Percentiles rank a stretch among this genome's conserved stretches.
phyloP scores from a whole-genome alignment of 192 early-diverging fungal genomes.

The Piromyces finnis region DNA sequence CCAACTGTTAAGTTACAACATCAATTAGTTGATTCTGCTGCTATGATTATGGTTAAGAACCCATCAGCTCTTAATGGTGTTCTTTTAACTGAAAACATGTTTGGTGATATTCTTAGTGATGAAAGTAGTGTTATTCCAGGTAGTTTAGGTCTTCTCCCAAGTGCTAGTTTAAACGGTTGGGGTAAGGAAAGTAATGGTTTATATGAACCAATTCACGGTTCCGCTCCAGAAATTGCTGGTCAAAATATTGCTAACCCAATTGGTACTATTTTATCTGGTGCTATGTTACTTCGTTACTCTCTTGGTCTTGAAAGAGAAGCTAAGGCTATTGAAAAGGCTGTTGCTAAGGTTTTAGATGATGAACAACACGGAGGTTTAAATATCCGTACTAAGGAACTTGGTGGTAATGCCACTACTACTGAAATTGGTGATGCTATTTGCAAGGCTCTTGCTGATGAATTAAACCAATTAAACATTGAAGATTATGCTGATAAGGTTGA shows the following conservation, averaged over 20 bases:
- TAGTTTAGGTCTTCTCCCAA: slow-evolving; percentile 79
- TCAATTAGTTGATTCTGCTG: slow-evolving; percentile 90
- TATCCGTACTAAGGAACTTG: slow-evolving; percentile 74
- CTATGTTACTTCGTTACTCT: slow-evolving; percentile 90
- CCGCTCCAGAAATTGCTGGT: slow-evolving; percentile 96
- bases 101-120: slow-evolving; percentile 87
- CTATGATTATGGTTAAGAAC: slow-evolving; percentile 91
- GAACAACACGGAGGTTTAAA: slow-evolving; percentile 37
- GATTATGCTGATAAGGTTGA: background rate
- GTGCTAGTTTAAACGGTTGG: slow-evolving; percentile 74
- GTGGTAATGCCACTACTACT: slow-evolving; percentile 61
- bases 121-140: slow-evolving; percentile 83
- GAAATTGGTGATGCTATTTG: slow-evolving; percentile 87
- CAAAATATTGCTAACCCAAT: slow-evolving; percentile 91
- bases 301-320: slow-evolving; percentile 80
- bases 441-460: slow-evolving; percentile 24
- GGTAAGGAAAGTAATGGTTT: slow-evolving; percentile 62
- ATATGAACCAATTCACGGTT: slow-evolving; percentile 99
- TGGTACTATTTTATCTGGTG: slow-evolving; percentile 87
- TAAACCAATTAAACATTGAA: background rate
- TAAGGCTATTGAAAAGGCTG: slow-evolving; percentile 77
- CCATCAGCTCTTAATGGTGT: slow-evolving; percentile 83
- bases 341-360: slow-evolving; percentile 78
- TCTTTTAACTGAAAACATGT: slow-evolving; percentile 94
- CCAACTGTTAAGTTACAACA: slow-evolving; percentile 71